phyloP scores from a whole-genome alignment of 2,329 filamentous ascomycete genomes.

The Colletotrichum lentis region DNA sequence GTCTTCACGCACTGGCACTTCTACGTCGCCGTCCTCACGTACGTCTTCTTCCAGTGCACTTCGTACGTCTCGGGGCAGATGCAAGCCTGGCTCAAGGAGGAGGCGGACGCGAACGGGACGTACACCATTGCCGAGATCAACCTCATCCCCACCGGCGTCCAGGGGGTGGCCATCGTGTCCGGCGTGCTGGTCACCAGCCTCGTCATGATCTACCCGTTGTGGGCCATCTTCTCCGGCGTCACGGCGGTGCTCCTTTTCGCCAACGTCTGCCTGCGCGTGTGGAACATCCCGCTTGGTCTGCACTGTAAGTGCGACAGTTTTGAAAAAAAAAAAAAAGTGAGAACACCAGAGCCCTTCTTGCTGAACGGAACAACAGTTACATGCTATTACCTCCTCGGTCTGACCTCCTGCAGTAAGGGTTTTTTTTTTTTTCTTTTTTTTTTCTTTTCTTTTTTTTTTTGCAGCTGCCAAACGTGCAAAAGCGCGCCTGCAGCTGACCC shows the following conservation, averaged over 20 bases:
- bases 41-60: conserved; percentile 39
- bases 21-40: conserved; percentile 41
- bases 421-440: too few relatives aligned
- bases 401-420: too few relatives aligned
- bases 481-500: too few relatives aligned
- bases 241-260: conserved; percentile 38
- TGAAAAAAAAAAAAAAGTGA: too few relatives aligned
- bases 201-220: conserved; percentile 47
- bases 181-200: conserved; percentile 43
- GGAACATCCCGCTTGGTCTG: conserved; percentile 38
- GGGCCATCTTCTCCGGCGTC: conserved; percentile 44
- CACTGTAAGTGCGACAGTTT: conserved; percentile 37
- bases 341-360: too few relatives aligned
- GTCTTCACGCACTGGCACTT: conserved; percentile 43
- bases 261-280: conserved; percentile 38
- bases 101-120: conserved; percentile 35
- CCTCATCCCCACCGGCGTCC: conserved; percentile 40
- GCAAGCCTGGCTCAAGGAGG: conserved; percentile 39
- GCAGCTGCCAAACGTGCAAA: too few relatives aligned
- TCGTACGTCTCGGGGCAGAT: conserved; percentile 37
- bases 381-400: conserved; percentile 41
- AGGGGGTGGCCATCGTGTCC: conserved; percentile 43
- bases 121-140: conserved; percentile 40
- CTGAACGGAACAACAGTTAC: background rate
- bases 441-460: too few relatives aligned